phyloP scores from a whole-genome alignment of 2,329 filamentous ascomycete genomes.

The Fusarium pseudograminearum region DNA sequence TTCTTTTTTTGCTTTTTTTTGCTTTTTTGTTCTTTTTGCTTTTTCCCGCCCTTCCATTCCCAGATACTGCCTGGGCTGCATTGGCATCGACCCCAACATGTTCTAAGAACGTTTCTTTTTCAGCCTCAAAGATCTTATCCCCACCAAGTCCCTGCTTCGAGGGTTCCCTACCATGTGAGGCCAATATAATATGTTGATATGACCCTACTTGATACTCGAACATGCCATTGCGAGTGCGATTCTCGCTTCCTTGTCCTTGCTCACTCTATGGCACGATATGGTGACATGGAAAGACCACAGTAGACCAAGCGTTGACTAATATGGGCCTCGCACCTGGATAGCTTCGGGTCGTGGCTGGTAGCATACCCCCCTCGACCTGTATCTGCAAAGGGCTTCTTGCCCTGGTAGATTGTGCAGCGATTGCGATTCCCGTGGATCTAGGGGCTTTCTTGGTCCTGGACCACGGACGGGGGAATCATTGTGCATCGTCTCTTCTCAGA shows the following conservation, averaged over 20 bases:
- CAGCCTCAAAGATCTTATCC: slow-evolving; percentile 43
- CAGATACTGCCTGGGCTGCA: slow-evolving; percentile 40
- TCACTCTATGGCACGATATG: slow-evolving; percentile 45
- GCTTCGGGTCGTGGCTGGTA: slow-evolving; percentile 37
- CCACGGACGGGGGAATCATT: slow-evolving; percentile 26
- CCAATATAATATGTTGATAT: slow-evolving; percentile 18
- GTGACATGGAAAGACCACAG: slow-evolving; percentile 38
- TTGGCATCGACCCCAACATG: slow-evolving; percentile 40
- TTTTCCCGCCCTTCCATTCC: slow-evolving; percentile 38
- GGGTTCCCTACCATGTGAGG: slow-evolving; percentile 6
- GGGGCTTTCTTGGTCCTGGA: slow-evolving; percentile 24
- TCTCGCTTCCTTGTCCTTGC: slow-evolving; percentile 36
- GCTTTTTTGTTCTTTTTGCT: slow-evolving; percentile 9
- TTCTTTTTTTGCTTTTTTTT: slow-evolving; percentile 4
- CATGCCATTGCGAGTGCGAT: slow-evolving; percentile 21
- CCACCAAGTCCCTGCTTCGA: slow-evolving; percentile 24
- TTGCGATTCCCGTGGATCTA: slow-evolving; percentile 43
- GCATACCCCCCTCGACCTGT: slow-evolving; percentile 21
- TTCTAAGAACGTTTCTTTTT: slow-evolving; percentile 38
- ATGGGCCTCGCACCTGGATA: slow-evolving; percentile 26
- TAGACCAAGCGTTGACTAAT: slow-evolving; percentile 36
- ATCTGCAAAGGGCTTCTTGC: slow-evolving; percentile 24
- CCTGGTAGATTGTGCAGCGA: slow-evolving; percentile 13
- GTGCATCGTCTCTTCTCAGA: slow-evolving; percentile 41
- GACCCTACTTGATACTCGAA: slow-evolving; percentile 23